Evolutionary conservation across 257 asterid genomes (phyloP).

Genomic region (Forsythia suspensa): DNA sequence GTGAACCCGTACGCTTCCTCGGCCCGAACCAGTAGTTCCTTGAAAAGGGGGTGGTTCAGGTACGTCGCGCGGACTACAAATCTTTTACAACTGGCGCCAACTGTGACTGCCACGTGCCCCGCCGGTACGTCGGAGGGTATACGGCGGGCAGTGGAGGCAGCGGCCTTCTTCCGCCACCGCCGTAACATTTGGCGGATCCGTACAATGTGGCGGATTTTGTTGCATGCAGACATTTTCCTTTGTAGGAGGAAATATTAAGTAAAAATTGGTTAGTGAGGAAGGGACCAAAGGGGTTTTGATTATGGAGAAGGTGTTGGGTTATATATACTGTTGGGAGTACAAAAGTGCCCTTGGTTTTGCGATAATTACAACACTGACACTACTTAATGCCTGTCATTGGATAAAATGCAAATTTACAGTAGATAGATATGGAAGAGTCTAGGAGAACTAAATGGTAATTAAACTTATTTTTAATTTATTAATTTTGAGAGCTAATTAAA

Average conservation of each 20-base stretch:
- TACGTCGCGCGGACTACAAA: slow-evolving; percentile 54
- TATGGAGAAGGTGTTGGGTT: slow-evolving; percentile 8
- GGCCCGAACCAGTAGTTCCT: slow-evolving; percentile 45
- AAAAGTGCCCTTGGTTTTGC: neutral
- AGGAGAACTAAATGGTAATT: neutral
- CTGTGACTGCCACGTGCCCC: slow-evolving; percentile 66
- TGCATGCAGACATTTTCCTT: slow-evolving; percentile 49
- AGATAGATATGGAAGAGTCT: neutral
- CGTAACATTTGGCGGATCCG: slow-evolving; percentile 61
- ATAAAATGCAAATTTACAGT: neutral
- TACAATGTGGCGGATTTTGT: slow-evolving; percentile 66
- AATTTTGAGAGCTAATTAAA: too few species aligned
- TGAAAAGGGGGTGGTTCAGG: slow-evolving; percentile 63
- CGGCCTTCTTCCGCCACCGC: slow-evolving; percentile 62
- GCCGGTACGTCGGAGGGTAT: slow-evolving; percentile 61
- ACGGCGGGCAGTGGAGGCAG: slow-evolving; percentile 33
- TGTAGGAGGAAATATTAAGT: neutral
- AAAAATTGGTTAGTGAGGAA: slow-evolving; percentile 4
- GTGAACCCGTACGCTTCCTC: slow-evolving; percentile 68
- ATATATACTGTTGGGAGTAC: slow-evolving; percentile 34
- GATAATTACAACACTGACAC: slow-evolving; percentile 34
- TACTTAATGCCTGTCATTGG: neutral
- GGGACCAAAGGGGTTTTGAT: slow-evolving; percentile 16
- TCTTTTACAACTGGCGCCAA: slow-evolving; percentile 42
- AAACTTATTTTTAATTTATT: neutral